These are phyloP conservation scores for Ceratocystis cubensis DNA, from an alignment of 2,329 filamentous ascomycete genomes.

Conservation along the genomic window DNA sequence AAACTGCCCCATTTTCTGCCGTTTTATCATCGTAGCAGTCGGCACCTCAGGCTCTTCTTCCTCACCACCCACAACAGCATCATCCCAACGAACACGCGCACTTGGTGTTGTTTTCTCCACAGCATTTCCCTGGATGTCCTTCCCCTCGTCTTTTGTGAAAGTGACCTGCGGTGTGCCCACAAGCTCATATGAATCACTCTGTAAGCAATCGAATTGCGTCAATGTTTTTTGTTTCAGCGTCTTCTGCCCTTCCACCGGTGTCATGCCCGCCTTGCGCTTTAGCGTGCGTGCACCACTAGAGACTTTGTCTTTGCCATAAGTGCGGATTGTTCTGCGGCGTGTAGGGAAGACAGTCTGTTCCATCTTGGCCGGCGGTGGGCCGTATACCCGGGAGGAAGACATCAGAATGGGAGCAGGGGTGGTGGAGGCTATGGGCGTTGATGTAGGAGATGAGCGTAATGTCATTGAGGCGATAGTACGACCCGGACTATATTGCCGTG, in stretches of 20 bases:
- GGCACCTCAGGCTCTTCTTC: neutral
- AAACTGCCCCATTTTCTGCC: constrained; percentile 18
- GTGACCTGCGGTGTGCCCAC: neutral
- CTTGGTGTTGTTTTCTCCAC: neutral
- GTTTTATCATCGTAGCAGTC: constrained; percentile 24
- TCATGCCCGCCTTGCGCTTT: neutral
- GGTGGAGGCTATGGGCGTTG: neutral
- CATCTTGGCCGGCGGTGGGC: constrained; percentile 23
- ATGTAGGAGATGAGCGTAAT: too few species aligned
- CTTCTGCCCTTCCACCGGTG: neutral
- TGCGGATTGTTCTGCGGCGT: constrained; percentile 28
- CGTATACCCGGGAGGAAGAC: constrained; percentile 28
- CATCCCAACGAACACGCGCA: constrained; percentile 1
- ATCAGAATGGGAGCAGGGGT: neutral
- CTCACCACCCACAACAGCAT: neutral
- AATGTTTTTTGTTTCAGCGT: constrained; percentile 32
- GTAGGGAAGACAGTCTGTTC: constrained; percentile 32
- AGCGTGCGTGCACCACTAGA: neutral
- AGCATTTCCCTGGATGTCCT: too few species aligned
- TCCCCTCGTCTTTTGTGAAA: neutral
- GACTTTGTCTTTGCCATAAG: constrained; percentile 26
- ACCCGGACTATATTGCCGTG: too few species aligned
- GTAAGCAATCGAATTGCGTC: constrained; percentile 28
- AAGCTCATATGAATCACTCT: neutral
- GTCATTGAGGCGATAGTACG: neutral